Conservation (phyloP, 2,329 filamentous ascomycete species). For the Amylocarpus encephaloides region DNA sequence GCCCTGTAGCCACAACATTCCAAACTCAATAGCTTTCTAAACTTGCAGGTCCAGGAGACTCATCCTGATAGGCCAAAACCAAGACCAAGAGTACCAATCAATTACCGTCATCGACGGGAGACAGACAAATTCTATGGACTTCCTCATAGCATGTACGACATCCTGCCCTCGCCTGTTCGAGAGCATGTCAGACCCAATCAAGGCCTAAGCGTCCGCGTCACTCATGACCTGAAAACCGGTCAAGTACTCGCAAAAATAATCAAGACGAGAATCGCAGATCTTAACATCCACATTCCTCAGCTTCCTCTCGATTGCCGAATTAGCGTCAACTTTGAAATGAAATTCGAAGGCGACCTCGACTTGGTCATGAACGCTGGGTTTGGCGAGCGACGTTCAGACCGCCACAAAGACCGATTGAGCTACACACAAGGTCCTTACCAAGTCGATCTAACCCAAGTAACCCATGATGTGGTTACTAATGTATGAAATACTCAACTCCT, state of each 20-base stretch:
- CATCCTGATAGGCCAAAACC: slow-evolving; percentile 43
- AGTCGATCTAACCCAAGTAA: slow-evolving; percentile 89
- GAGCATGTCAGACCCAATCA: slow-evolving; percentile 53
- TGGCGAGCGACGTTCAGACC: slow-evolving; percentile 43
- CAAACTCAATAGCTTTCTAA: slow-evolving; percentile 77
- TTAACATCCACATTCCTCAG: slow-evolving; percentile 78
- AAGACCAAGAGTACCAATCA: slow-evolving; percentile 53
- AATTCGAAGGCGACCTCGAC: slow-evolving; percentile 64
- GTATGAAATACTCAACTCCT: slow-evolving; percentile 22
- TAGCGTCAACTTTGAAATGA: slow-evolving; percentile 91
- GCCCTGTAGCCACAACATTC: slow-evolving; percentile 65
- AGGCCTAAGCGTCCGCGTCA: slow-evolving; percentile 62
- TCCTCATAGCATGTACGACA: slow-evolving; percentile 48
- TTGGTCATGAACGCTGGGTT: slow-evolving; percentile 40
- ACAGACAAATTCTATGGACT: slow-evolving; percentile 80
- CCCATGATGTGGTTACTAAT: slow-evolving; percentile 66
- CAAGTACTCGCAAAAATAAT: slow-evolving; percentile 76
- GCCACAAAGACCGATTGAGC: slow-evolving; percentile 84
- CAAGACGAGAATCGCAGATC: slow-evolving; percentile 79
- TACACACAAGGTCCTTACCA: slow-evolving; percentile 86
- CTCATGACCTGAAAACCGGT: slow-evolving; percentile 65
- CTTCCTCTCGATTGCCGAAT: slow-evolving; percentile 83
- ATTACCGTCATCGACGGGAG: slow-evolving; percentile 78
- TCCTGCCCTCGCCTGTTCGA: slow-evolving; percentile 59
- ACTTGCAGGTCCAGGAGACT: slow-evolving; percentile 56